phyloP scores from a whole-genome alignment of 306 rosid species.

The Lathyrus aphaca region DNA sequence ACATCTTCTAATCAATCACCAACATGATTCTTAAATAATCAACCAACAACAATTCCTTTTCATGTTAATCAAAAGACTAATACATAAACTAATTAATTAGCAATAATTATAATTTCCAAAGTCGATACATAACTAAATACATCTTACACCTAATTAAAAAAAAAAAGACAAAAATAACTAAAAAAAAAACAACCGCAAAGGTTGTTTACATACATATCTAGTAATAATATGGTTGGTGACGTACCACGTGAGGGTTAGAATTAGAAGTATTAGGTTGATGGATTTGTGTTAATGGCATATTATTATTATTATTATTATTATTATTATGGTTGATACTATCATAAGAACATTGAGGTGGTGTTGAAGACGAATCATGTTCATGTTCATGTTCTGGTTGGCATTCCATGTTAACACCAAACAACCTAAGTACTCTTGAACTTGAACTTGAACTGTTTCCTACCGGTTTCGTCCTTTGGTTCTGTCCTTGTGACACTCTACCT shows the following conservation, averaged over 20 bases:
- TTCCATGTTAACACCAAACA: slow-evolving; percentile 93
- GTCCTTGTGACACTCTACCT: slow-evolving; percentile 46
- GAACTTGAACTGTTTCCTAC: slow-evolving; percentile 51
- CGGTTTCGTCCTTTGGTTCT: slow-evolving; percentile 51
- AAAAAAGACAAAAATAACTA: neutral
- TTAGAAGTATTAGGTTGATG: slow-evolving; percentile 36
- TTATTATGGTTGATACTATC: slow-evolving; percentile 3
- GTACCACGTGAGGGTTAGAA: slow-evolving; percentile 63
- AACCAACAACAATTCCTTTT: slow-evolving; percentile 2
- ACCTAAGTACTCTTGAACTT: slow-evolving; percentile 74
- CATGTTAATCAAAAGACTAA: slow-evolving; percentile 21
- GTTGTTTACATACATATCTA: slow-evolving; percentile 15
- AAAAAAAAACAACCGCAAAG: neutral
- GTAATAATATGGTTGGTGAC: slow-evolving; percentile 50
- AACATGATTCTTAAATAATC: neutral
- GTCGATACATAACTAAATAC: slow-evolving; percentile 31
- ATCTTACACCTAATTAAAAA: slow-evolving; percentile 34
- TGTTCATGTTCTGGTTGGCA: slow-evolving; percentile 55
- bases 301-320: too few relatives aligned
- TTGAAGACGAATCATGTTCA: slow-evolving; percentile 29
- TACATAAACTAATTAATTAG: slow-evolving; percentile 15
- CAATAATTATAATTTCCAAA: slow-evolving; percentile 14
- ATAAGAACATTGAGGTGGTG: slow-evolving; percentile 52
- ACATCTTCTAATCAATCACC: slow-evolving; percentile 17
- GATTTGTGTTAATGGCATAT: slow-evolving; percentile 49